These are phyloP conservation scores for Suillus subluteus DNA, from an alignment of 768 basidiomycete genomes.

Conservation along the genomic window DNA sequence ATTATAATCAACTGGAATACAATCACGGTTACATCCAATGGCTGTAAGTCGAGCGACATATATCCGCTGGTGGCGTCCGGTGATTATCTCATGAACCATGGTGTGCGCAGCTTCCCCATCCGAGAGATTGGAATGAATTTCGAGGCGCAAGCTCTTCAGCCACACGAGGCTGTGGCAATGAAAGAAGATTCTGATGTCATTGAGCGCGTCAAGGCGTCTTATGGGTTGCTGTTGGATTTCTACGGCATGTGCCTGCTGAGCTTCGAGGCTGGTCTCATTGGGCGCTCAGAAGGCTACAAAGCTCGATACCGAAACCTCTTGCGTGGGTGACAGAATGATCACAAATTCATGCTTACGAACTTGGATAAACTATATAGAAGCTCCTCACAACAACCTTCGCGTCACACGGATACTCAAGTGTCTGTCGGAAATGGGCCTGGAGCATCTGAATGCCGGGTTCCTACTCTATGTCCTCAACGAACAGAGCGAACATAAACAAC, in stretches of 20 bases:
- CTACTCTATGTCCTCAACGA: constrained; percentile 70
- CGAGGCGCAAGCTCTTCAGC: constrained; percentile 66
- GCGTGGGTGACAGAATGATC: constrained; percentile 47
- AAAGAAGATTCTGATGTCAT: constrained; percentile 51
- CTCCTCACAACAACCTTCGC: constrained; percentile 76
- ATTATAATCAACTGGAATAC: constrained; percentile 63
- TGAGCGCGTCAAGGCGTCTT: constrained; percentile 58
- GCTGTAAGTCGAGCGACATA: constrained; percentile 52
- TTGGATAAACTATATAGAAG: constrained; percentile 42
- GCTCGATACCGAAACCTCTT: constrained; percentile 65
- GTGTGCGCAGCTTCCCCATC: constrained; percentile 61
- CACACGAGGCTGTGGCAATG: constrained; percentile 64
- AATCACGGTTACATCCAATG: constrained; percentile 81
- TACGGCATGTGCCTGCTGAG: constrained; percentile 74
- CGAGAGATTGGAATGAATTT: constrained; percentile 76
- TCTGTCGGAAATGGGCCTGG: constrained; percentile 70
- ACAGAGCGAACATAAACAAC: constrained; percentile 60
- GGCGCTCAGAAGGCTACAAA: constrained; percentile 53
- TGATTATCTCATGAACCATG: constrained; percentile 1
- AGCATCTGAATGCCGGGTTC: constrained; percentile 66
- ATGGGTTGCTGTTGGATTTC: constrained; percentile 78
- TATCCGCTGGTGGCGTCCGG: background rate
- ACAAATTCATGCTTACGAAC: background rate
- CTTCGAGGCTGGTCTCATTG: constrained; percentile 59
- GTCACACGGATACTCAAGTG: constrained; percentile 80